Conservation (phyloP, 306 rosid species). For the Dryas drummondii region DNA sequence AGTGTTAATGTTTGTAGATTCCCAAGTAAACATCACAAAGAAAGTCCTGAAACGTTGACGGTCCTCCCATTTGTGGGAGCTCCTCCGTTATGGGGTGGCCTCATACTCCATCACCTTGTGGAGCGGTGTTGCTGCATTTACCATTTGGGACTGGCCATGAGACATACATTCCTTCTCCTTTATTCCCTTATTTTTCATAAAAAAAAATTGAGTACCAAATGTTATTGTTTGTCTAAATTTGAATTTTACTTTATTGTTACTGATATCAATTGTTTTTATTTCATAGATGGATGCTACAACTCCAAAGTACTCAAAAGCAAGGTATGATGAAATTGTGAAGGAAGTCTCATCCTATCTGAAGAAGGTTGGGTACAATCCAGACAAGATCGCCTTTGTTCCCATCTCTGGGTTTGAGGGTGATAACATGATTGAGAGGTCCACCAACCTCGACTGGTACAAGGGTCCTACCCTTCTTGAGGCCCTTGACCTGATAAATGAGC, state of each 20-base stretch:
- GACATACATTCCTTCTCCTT: conserved; percentile 31
- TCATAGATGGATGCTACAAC: conserved; percentile 88
- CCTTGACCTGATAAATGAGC: conserved; percentile 70
- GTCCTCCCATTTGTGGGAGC: conserved; percentile 24
- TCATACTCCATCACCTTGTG: conserved; percentile 73
- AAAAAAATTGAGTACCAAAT: no score
- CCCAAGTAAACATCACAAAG: conserved; percentile 52
- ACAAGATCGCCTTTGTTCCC: conserved; percentile 78
- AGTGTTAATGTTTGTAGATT: conserved; percentile 42
- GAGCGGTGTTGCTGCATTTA: conserved; percentile 61
- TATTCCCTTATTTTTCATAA: no score
- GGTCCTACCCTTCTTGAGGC: conserved; percentile 95
- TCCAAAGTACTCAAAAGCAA: conserved; percentile 81
- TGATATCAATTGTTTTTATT: background rate
- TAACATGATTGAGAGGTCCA: conserved; percentile 89
- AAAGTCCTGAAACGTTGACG: conserved; percentile 36
- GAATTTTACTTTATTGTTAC: background rate
- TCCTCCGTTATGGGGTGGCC: conserved; percentile 47
- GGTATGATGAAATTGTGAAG: conserved; percentile 90
- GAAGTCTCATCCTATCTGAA: conserved; percentile 89
- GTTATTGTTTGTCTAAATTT: no score
- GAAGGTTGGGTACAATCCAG: conserved; percentile 93
- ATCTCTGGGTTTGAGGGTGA: conserved; percentile 96
- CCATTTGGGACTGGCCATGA: conserved; percentile 68
- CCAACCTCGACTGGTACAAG: conserved; percentile 97